phyloP scores from a whole-genome alignment of 768 basidiomycete species.

The Boletellus sp. region DNA sequence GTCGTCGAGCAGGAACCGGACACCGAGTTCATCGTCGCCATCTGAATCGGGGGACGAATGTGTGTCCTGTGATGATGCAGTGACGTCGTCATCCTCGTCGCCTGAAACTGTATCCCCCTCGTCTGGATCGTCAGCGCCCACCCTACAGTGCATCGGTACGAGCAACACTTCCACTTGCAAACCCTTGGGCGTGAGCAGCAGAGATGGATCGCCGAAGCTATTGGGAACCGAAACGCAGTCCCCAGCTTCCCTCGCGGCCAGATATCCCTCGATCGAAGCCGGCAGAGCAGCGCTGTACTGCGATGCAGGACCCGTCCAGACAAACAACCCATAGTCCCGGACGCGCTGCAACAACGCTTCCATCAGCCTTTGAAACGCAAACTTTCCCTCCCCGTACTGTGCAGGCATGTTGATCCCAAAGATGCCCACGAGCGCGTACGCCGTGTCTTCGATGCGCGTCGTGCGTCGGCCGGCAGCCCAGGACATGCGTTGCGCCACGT shows the following conservation, averaged over 20 bases:
- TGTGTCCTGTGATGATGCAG: neutral
- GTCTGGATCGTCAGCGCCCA: neutral
- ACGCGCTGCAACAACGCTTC: constrained; percentile 6
- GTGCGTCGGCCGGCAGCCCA: constrained; percentile 23
- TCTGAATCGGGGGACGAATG: neutral
- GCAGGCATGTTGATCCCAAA: constrained; percentile 20
- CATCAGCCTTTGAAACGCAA: constrained; percentile 20
- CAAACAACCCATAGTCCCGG: neutral
- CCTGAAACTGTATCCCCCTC: neutral
- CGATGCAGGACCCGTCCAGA: constrained; percentile 8
- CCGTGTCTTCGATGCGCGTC: constrained; percentile 22
- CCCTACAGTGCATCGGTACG: constrained; percentile 1
- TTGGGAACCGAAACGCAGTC: neutral
- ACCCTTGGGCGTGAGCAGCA: constrained; percentile 6
- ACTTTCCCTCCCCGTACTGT: constrained; percentile 23
- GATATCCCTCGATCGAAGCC: constrained; percentile 6
- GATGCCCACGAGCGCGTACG: constrained; percentile 24
- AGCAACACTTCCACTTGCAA: constrained; percentile 7
- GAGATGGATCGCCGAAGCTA: constrained; percentile 2
- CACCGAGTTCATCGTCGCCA: neutral
- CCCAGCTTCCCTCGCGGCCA: constrained; percentile 1
- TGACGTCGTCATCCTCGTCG: neutral
- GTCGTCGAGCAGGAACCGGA: constrained; percentile 3
- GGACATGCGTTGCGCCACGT: constrained; percentile 3
- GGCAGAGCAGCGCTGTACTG: constrained; percentile 6